These are phyloP conservation scores for Suillus spraguei DNA, from an alignment of 768 basidiomycete species.

Conservation along the genomic window DNA sequence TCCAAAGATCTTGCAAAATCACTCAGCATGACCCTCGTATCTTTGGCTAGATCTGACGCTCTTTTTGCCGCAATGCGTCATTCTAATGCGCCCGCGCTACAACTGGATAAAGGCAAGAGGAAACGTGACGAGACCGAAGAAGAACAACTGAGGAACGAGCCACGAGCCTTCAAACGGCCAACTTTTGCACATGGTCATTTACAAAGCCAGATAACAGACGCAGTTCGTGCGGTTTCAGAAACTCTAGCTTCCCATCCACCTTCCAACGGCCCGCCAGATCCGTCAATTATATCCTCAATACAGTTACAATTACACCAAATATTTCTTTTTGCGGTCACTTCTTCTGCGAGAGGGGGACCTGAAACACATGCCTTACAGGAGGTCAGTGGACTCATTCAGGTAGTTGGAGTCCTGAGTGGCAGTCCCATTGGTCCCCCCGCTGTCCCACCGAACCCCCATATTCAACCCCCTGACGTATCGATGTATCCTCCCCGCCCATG, in stretches of 20 bases:
- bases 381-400: conserved; percentile 79
- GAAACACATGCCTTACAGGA: conserved; percentile 68
- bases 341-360: conserved; percentile 52
- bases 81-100: conserved; percentile 61
- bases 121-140: conserved; percentile 60
- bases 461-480: conserved; percentile 31
- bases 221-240: conserved; percentile 57
- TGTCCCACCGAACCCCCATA: conserved; percentile 36
- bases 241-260: conserved; percentile 43
- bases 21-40: conserved; percentile 63
- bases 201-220: conserved; percentile 58
- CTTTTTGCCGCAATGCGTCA: conserved; percentile 68
- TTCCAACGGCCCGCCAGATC: conserved; percentile 49
- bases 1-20: conserved; percentile 54
- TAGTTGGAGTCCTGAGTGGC: conserved; percentile 78
- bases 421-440: conserved; percentile 59
- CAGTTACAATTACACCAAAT: conserved; percentile 75
- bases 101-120: conserved; percentile 74
- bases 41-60: conserved; percentile 63
- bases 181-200: conserved; percentile 49
- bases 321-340: conserved; percentile 78
- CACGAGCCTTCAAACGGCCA: conserved; percentile 45
- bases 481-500: conserved; percentile 36
- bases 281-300: conserved; percentile 66
- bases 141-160: conserved; percentile 29